Conservation (phyloP, 176 grass and related monocot species). For the Coix lacrymajobi region DNA sequence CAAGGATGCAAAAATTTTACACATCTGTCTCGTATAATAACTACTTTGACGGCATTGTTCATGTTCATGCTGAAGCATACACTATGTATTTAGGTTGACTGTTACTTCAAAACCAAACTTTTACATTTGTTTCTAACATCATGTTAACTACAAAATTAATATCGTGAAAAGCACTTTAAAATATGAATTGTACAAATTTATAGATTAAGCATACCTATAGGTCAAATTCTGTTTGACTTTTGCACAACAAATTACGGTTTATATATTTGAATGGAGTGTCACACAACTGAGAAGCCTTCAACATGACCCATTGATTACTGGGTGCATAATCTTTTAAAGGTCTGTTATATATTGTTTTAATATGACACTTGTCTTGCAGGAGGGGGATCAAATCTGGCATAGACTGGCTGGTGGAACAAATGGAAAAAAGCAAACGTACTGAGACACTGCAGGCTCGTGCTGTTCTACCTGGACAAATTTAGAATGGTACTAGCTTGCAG, state of each 20-base stretch:
- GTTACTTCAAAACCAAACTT: neutral
- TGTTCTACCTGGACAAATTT: slow-evolving; percentile 40
- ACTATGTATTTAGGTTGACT: neutral
- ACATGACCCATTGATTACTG: neutral
- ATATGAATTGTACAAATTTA: neutral
- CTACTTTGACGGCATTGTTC: neutral
- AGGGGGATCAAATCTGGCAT: slow-evolving; percentile 67
- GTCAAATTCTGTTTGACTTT: neutral
- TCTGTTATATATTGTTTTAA: neutral
- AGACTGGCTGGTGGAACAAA: slow-evolving; percentile 78
- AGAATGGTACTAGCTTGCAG: slow-evolving; percentile 17
- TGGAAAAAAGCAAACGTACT: slow-evolving; percentile 75
- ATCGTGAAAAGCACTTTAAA: neutral
- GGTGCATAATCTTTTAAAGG: neutral
- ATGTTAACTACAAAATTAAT: neutral
- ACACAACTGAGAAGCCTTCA: neutral
- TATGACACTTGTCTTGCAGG: slow-evolving; percentile 25
- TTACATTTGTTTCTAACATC: neutral
- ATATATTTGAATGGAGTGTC: neutral
- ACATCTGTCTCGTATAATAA: neutral
- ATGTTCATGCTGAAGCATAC: neutral
- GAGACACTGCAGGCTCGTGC: slow-evolving; percentile 52
- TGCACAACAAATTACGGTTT: neutral
- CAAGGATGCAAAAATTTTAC: neutral
- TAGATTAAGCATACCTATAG: neutral